These are phyloP conservation scores for Onygenales sp. DNA, from an alignment of 2,329 filamentous ascomycete genomes.

Conservation along the genomic window DNA sequence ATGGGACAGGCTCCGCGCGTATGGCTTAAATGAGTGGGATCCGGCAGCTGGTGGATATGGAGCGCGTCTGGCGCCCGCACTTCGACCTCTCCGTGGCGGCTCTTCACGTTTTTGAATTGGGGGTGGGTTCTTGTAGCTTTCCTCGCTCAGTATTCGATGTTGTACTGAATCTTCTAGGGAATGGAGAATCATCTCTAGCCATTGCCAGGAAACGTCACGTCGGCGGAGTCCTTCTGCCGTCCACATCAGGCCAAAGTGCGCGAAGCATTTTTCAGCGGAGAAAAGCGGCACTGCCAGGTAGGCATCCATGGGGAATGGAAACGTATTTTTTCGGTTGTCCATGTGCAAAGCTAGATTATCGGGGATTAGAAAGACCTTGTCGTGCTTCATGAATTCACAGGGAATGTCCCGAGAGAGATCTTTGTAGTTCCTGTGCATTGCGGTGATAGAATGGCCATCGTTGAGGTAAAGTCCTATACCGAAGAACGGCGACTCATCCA, in stretches of 20 bases:
- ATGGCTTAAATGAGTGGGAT: constrained; percentile 50
- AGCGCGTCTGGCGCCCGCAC: constrained; percentile 16
- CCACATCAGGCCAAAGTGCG: constrained; percentile 66
- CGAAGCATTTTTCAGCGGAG: constrained; percentile 55
- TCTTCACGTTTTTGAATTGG: constrained; percentile 27
- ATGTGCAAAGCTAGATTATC: constrained; percentile 51
- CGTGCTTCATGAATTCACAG: constrained; percentile 60
- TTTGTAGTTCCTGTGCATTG: constrained; percentile 51
- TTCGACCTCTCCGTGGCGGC: constrained; percentile 34
- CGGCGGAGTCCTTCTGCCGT: constrained; percentile 50
- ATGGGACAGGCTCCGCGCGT: constrained; percentile 62
- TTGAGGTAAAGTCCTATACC: constrained; percentile 59
- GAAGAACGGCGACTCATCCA: constrained; percentile 51
- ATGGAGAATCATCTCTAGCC: constrained; percentile 58
- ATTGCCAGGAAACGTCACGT: constrained; percentile 53
- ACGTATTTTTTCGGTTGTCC: constrained; percentile 47
- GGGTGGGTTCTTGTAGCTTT: not conserved
- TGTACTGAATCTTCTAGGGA: constrained; percentile 58
- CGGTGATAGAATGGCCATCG: constrained; percentile 44
- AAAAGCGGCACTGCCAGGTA: constrained; percentile 60
- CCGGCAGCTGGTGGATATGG: constrained; percentile 14
- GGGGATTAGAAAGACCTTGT: constrained; percentile 61
- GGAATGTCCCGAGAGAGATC: constrained; percentile 57
- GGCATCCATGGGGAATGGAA: constrained; percentile 54
- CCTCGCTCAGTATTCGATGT: constrained; percentile 29